Conservation (phyloP, 2,329 filamentous ascomycete genomes). For the Pseudogymnoascus sp. region DNA sequence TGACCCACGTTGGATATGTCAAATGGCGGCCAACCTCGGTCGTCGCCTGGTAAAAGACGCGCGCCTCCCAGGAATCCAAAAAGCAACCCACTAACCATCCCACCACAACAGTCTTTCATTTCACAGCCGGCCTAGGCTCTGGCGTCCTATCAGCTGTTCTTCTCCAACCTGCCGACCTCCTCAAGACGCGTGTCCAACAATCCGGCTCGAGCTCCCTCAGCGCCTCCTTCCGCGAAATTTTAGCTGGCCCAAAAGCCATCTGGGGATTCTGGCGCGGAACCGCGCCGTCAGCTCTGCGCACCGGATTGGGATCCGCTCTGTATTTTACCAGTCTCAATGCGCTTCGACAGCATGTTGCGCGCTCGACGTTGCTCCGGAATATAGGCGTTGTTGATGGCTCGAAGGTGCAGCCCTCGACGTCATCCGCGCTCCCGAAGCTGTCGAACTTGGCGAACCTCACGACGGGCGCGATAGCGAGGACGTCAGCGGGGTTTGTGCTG, state of each 20-base stretch:
- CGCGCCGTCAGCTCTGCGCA: conserved; percentile 83
- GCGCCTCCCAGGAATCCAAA: background rate
- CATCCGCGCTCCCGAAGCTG: conserved; percentile 71
- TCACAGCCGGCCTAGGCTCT: conserved; percentile 77
- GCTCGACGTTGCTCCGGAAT: conserved; percentile 32
- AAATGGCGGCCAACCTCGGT: conserved; percentile 39
- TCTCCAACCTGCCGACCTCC: conserved; percentile 87
- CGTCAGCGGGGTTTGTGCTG: conserved; percentile 78
- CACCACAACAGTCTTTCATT: conserved; percentile 63
- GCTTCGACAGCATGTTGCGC: conserved; percentile 60
- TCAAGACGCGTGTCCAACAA: conserved; percentile 95
- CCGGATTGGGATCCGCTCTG: conserved; percentile 83
- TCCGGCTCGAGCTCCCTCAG: conserved; percentile 62
- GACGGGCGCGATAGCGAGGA: conserved; percentile 75
- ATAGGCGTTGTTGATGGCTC: conserved; percentile 22
- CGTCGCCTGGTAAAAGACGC: conserved; percentile 37
- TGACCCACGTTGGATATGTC: conserved; percentile 33
- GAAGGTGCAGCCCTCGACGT: conserved; percentile 30
- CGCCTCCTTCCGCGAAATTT: conserved; percentile 60
- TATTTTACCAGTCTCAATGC: conserved; percentile 88
- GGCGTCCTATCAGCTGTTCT: conserved; percentile 83
- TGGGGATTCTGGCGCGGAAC: conserved; percentile 85
- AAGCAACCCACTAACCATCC: background rate
- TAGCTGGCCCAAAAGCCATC: conserved; percentile 52
- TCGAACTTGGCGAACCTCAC: conserved; percentile 77